Evolutionary conservation across 345 rosid species (phyloP).

Genomic region (Trapa bicornis): DNA sequence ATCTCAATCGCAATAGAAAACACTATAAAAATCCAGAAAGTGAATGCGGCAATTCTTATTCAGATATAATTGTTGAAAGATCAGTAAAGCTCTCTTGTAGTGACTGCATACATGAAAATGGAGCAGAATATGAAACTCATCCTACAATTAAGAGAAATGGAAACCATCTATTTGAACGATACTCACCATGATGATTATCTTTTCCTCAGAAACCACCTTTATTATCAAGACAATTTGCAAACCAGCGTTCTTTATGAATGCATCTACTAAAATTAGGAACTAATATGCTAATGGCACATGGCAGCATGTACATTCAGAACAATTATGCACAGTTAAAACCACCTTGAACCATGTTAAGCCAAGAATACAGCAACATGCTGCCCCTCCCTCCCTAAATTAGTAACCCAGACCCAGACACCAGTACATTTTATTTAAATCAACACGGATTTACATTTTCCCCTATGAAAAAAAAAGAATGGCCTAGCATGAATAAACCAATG

Average conservation of each 20-base stretch:
- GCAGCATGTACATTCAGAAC: not conserved
- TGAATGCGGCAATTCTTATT: not conserved
- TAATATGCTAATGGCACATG: not conserved
- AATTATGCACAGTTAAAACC: not conserved
- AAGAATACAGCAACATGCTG: not conserved
- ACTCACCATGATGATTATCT: not conserved
- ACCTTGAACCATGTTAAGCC: not conserved
- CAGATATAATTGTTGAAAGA: not conserved
- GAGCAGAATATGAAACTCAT: not conserved
- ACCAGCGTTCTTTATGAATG: not conserved
- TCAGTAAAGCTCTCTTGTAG: not conserved
- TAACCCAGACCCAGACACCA: not conserved
- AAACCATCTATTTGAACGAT: not conserved
- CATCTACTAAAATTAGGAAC: not conserved
- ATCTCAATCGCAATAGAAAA: not conserved
- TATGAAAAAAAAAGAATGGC: not conserved
- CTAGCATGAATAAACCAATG: not conserved
- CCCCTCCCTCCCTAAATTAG: not conserved
- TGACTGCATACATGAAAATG: not conserved
- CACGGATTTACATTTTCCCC: not conserved
- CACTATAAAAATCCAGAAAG: not conserved
- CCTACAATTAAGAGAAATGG: not conserved
- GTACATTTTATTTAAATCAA: not conserved
- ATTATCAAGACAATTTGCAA: not conserved
- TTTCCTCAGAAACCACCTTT: not conserved